phyloP scores from a whole-genome alignment of 116 monocot genomes.

The Thalassia testudinum region DNA sequence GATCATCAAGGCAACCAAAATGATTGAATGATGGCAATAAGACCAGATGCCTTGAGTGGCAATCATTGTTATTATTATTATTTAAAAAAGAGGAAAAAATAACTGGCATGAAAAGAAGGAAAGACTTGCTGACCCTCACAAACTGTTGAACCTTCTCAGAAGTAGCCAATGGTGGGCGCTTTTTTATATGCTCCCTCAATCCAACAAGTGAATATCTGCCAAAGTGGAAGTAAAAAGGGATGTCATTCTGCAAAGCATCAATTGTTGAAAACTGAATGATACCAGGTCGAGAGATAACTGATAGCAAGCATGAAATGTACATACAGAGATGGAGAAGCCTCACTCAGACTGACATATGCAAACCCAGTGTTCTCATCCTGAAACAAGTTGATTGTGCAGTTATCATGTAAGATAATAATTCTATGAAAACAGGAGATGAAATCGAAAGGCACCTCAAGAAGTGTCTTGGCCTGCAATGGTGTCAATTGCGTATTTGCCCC shows the following conservation, averaged over 20 bases:
- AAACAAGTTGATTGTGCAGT: conserved; percentile 2
- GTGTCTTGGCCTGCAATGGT: conserved; percentile 50
- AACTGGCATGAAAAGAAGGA: not conserved
- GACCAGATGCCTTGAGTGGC: no score
- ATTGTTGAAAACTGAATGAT: not conserved
- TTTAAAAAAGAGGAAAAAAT: no score
- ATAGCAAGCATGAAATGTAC: not conserved
- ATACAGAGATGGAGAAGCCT: conserved; percentile 78
- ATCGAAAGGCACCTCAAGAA: conserved; percentile 51
- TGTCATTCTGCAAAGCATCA: not conserved
- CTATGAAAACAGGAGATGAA: not conserved
- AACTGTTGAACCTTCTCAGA: conserved; percentile 96
- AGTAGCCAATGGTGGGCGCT: conserved; percentile 84
- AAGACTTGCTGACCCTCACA: conserved; percentile 47
- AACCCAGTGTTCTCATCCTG: conserved; percentile 84
- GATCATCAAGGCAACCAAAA: no score
- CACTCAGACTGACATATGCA: conserved; percentile 61
- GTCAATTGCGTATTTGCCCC: conserved; percentile 71
- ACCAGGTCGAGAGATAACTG: not conserved
- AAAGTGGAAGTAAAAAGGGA: not conserved
- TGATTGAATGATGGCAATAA: no score
- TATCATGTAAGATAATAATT: not conserved
- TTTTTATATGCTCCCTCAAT: conserved; percentile 95
- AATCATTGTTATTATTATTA: no score
- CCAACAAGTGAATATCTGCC: conserved; percentile 77